Evolutionary conservation across 2,329 filamentous ascomycete genomes (phyloP).

Genomic region (Verruconis gallopava): DNA sequence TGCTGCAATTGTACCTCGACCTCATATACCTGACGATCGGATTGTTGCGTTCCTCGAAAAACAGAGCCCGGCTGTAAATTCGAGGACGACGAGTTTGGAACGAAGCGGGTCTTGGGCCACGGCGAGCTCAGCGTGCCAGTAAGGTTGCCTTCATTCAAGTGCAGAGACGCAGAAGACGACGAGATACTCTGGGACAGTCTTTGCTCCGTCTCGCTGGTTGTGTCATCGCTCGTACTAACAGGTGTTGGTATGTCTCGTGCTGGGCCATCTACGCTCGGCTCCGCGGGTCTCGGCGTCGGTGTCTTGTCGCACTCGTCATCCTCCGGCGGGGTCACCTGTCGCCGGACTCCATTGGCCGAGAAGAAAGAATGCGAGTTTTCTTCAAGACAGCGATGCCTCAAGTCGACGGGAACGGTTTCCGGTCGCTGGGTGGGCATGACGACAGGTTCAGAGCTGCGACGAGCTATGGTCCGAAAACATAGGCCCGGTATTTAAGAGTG

Average conservation of each 20-base stretch:
- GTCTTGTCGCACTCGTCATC: constrained; percentile 1
- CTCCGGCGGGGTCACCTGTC: constrained; percentile 7
- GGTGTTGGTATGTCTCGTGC: constrained; percentile 10
- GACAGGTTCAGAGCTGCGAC: too few species aligned
- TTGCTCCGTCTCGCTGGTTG: constrained; percentile 6
- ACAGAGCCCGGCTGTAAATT: constrained; percentile 77
- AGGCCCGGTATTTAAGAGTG: too few species aligned
- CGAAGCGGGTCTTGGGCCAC: constrained; percentile 27
- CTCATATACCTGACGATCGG: constrained; percentile 83
- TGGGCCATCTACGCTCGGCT: constrained; percentile 7
- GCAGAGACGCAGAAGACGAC: not conserved
- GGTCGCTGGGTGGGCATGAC: not conserved
- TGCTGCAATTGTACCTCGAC: constrained; percentile 96
- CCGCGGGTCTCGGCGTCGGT: not conserved
- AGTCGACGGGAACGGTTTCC: not conserved
- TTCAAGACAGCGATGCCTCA: not conserved
- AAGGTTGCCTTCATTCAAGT: not conserved
- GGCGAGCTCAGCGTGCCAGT: constrained; percentile 8
- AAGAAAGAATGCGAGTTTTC: too few species aligned
- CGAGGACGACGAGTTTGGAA: constrained; percentile 70
- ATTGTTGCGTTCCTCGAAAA: constrained; percentile 84
- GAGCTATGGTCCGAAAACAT: too few species aligned
- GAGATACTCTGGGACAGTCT: constrained; percentile 8
- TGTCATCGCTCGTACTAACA: constrained; percentile 8
- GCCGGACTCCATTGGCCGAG: not conserved